Conservation (phyloP, 2,329 filamentous ascomycete genomes). For the Colletotrichum simmondsii region DNA sequence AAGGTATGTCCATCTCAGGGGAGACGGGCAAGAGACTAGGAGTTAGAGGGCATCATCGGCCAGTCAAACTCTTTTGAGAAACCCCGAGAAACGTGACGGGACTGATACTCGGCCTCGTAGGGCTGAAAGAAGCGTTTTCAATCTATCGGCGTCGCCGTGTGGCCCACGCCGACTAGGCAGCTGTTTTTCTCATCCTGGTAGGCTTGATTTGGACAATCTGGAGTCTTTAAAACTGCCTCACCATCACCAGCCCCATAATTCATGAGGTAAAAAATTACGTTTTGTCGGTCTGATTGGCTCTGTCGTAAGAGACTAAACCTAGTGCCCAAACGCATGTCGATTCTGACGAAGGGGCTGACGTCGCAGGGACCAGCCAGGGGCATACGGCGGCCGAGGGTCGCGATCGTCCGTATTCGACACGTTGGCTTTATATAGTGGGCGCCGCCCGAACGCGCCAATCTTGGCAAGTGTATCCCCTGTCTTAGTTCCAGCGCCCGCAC, state of each 20-base stretch:
- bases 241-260: neutral
- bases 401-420: neutral
- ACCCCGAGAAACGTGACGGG: neutral
- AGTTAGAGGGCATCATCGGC: neutral
- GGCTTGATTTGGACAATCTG: neutral
- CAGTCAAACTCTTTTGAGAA: neutral
- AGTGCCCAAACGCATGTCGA: neutral
- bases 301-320: constrained; percentile 11
- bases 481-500: constrained; percentile 1
- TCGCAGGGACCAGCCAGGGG: constrained; percentile 3
- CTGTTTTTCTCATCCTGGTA: neutral
- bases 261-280: neutral
- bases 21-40: too few relatives aligned
- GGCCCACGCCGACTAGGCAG: neutral
- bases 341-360: neutral
- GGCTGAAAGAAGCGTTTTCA: constrained; percentile 10
- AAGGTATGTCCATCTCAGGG: neutral
- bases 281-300: neutral
- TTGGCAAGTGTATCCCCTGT: constrained; percentile 18
- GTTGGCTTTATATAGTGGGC: constrained; percentile 22
- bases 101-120: neutral
- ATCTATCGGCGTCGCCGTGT: neutral
- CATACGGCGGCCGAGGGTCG: constrained; percentile 7
- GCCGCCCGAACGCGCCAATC: constrained; percentile 3
- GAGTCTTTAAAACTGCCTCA: neutral